These are phyloP conservation scores for Yamadazyma atlantica DNA, from an alignment of 1,139 yeast species.

Conservation along the genomic window DNA sequence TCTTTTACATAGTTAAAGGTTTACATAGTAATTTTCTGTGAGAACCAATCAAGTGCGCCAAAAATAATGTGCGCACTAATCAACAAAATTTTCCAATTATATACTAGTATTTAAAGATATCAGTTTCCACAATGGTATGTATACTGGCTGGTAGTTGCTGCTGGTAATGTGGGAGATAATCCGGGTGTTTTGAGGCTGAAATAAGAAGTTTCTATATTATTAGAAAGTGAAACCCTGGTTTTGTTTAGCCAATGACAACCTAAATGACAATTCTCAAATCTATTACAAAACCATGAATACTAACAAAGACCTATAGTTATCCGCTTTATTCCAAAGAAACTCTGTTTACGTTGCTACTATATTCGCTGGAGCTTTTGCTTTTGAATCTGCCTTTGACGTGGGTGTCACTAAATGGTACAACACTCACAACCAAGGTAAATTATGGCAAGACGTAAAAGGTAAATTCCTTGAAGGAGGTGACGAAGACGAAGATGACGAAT, in stretches of 20 bases:
- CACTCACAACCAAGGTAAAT: conserved; percentile 88
- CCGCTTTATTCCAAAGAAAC: conserved; percentile 84
- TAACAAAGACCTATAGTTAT: conserved; percentile 19
- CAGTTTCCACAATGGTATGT: conserved; percentile 2
- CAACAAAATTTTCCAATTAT: conserved; percentile 2
- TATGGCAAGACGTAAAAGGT: conserved; percentile 92
- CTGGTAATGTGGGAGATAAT: no score
- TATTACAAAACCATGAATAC: conserved; percentile 4
- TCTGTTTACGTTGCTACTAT: conserved; percentile 84
- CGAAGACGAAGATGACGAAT: conserved; percentile 56
- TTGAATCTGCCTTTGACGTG: conserved; percentile 82
- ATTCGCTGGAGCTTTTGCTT: conserved; percentile 83
- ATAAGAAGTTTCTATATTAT: no score
- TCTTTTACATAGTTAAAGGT: no score
- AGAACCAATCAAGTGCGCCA: conserved; percentile 4
- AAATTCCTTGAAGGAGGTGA: conserved; percentile 59
- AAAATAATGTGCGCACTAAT: conserved; percentile 1
- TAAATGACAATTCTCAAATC: neutral
- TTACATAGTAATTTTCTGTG: neutral
- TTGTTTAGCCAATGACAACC: no score
- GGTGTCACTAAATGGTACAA: conserved; percentile 84
- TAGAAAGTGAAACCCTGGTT: no score
- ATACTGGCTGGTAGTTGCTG: neutral
- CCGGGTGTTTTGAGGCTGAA: no score
- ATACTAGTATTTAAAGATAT: neutral